These are phyloP conservation scores for Pseudotsuga menziesii DNA, from an alignment of 75 land plant species.

Conservation along the genomic window DNA sequence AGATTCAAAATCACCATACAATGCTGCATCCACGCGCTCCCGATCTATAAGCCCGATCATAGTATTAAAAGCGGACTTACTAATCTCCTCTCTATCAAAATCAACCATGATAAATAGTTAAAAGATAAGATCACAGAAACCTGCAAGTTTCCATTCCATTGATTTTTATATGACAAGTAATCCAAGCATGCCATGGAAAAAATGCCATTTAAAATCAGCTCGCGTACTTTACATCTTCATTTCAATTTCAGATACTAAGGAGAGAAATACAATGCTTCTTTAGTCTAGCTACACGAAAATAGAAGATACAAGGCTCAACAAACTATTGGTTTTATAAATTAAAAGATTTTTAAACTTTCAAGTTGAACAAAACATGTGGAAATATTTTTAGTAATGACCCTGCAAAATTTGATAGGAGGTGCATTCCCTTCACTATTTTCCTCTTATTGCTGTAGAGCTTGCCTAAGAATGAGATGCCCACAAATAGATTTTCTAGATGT, in stretches of 20 bases:
- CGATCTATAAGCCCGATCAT: conserved; percentile 93
- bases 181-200: too few relatives aligned
- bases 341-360: neutral
- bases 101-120: neutral
- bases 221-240: neutral
- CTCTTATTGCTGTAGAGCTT: neutral
- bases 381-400: neutral
- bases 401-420: neutral
- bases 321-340: neutral
- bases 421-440: neutral
- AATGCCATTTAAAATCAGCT: neutral
- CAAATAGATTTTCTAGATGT: neutral
- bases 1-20: conserved; percentile 99
- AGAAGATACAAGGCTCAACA: neutral
- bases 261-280: neutral
- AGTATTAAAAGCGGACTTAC: conserved; percentile 62
- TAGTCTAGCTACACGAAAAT: neutral
- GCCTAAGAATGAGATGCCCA: neutral
- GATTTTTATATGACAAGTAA: too few relatives aligned
- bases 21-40: conserved; percentile 84
- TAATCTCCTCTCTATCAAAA: conserved; percentile 82
- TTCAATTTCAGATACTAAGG: neutral
- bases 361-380: neutral
- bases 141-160: neutral
- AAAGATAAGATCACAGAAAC: neutral